Evolutionary conservation across 208 protist genomes (phyloP).

Genomic region (Crithidia sp.): DNA sequence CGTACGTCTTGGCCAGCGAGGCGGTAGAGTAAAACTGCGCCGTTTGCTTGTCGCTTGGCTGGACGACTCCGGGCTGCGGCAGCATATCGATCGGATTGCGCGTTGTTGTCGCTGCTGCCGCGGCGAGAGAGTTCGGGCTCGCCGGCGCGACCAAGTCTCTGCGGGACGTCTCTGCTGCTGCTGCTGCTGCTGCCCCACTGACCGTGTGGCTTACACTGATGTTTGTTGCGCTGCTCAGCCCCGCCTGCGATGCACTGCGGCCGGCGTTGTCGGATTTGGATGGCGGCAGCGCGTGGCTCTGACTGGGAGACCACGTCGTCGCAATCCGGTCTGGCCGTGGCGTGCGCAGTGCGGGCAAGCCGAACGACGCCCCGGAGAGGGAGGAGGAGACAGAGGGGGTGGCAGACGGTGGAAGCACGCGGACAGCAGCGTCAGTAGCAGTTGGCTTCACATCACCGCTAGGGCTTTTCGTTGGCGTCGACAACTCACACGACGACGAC

Average conservation of each 20-base stretch:
- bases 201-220: not conserved
- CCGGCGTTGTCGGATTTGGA: not conserved
- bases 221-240: constrained; percentile 4
- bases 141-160: too few species aligned
- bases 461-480: too few species aligned
- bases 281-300: not conserved
- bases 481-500: too few species aligned
- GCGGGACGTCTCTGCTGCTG: not conserved
- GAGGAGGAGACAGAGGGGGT: not conserved
- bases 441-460: too few species aligned
- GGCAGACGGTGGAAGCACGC: too few species aligned
- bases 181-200: constrained; percentile 3
- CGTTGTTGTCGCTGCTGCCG: too few species aligned
- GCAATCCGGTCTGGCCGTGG: not conserved
- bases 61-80: not conserved
- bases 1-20: constrained; percentile 32
- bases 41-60: constrained; percentile 1
- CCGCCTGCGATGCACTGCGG: constrained; percentile 3
- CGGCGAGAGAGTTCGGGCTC: too few species aligned
- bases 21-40: constrained; percentile 33
- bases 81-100: not conserved
- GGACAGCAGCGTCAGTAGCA: too few species aligned
- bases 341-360: not conserved
- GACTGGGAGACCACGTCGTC: too few species aligned
- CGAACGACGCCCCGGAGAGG: not conserved